Conservation (phyloP, 106 monocot genomes). For the Narthecium ossifragum region DNA sequence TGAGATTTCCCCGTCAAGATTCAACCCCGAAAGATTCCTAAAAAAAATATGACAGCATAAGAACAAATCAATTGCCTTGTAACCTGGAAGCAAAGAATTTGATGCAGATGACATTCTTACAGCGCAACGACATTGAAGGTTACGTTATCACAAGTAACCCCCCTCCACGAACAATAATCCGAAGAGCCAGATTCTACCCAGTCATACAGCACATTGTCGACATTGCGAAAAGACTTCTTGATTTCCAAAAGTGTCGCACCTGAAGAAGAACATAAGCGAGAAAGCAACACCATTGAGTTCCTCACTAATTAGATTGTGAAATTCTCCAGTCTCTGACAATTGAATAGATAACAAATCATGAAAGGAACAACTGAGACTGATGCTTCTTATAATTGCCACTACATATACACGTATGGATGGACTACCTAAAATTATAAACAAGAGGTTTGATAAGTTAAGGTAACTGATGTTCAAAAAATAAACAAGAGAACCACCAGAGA, state of each 20-base stretch:
- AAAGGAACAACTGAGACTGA: too few relatives aligned
- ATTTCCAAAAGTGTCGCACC: constrained; percentile 72
- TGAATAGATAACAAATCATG: too few relatives aligned
- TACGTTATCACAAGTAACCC: constrained; percentile 74
- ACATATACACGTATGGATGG: too few relatives aligned
- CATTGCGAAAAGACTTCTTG: constrained; percentile 80
- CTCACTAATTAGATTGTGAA: too few relatives aligned
- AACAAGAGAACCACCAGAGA: too few relatives aligned
- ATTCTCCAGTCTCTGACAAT: too few relatives aligned
- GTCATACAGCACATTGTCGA: constrained; percentile 63
- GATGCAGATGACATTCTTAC: constrained; percentile 27
- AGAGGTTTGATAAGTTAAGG: too few relatives aligned
- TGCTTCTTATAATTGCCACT: too few relatives aligned
- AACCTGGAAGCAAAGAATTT: not conserved
- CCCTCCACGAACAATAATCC: constrained; percentile 85
- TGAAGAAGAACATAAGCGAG: not conserved
- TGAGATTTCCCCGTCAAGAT: constrained; percentile 85
- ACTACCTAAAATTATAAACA: too few relatives aligned
- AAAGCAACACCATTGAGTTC: too few relatives aligned
- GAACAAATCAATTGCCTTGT: not conserved
- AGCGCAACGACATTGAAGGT: constrained; percentile 75
- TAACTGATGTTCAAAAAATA: too few relatives aligned
- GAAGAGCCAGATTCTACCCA: constrained; percentile 50
- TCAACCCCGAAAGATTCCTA: constrained; percentile 84
- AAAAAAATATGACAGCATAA: constrained; percentile 8